Evolutionary conservation across 1,284 basidiomycete species (phyloP).

Genomic region (Earliella scabrosa): DNA sequence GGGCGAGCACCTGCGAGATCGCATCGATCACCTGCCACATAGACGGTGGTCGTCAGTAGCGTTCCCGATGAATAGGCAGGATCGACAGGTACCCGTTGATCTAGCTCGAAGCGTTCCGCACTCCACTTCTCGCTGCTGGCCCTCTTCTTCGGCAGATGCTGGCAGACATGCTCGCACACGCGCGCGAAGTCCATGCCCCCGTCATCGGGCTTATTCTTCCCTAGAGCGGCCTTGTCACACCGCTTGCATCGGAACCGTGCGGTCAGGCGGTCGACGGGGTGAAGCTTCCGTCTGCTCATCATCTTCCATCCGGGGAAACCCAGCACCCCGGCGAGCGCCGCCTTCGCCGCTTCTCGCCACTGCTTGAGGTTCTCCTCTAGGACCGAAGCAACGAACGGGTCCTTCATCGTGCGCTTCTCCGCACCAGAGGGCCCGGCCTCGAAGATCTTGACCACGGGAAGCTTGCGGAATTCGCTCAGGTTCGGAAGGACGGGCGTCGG

Average conservation of each 20-base stretch:
- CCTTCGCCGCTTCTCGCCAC: slow-evolving; percentile 52
- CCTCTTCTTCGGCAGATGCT: slow-evolving; percentile 32
- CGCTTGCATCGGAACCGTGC: slow-evolving; percentile 60
- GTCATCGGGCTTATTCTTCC: slow-evolving; percentile 31
- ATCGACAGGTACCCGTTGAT: slow-evolving; percentile 52
- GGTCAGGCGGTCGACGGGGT: slow-evolving; percentile 60
- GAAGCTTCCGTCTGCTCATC: slow-evolving; percentile 47
- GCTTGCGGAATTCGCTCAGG: slow-evolving; percentile 46
- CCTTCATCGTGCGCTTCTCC: slow-evolving; percentile 11
- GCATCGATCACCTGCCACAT: slow-evolving; percentile 46
- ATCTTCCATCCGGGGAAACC: slow-evolving; percentile 55
- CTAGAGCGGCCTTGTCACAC: slow-evolving; percentile 38
- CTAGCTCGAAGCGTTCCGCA: slow-evolving; percentile 53
- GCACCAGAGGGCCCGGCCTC: slow-evolving; percentile 27
- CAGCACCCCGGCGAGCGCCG: slow-evolving; percentile 46
- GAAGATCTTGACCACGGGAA: slow-evolving; percentile 46
- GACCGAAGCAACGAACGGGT: slow-evolving; percentile 40
- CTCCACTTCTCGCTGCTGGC: slow-evolving; percentile 46
- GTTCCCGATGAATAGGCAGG: neutral
- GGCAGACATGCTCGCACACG: slow-evolving; percentile 63
- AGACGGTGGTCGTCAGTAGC: neutral
- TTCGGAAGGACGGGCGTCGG: slow-evolving; percentile 37
- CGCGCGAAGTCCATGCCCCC: slow-evolving; percentile 54
- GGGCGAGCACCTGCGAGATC: slow-evolving; percentile 42
- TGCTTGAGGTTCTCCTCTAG: slow-evolving; percentile 48